phyloP scores from a whole-genome alignment of 2,329 filamentous ascomycete species.

The Microsporum canis region DNA sequence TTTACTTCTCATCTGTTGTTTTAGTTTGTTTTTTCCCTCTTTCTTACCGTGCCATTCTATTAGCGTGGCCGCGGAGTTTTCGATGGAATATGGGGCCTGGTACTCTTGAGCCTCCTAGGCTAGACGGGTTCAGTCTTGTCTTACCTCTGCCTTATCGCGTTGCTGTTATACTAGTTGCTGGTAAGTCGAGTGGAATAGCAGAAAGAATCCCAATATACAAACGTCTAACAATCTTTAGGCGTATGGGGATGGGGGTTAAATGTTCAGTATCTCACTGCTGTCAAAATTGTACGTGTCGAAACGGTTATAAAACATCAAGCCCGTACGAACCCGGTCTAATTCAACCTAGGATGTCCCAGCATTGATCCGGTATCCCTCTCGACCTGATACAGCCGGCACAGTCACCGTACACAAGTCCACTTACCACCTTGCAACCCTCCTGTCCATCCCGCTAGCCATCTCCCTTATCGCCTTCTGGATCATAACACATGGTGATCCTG shows the following conservation, averaged over 20 bases:
- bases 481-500: conserved; percentile 58
- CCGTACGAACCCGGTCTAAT: conserved; percentile 13
- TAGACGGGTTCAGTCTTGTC: conserved; percentile 71
- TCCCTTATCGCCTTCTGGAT: conserved; percentile 77
- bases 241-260: conserved; percentile 94
- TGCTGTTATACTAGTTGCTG: conserved; percentile 71
- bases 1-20: background rate
- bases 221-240: conserved; percentile 39
- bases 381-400: conserved; percentile 53
- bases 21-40: background rate
- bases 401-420: conserved; percentile 67
- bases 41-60: background rate
- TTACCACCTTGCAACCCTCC: conserved; percentile 70
- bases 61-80: background rate
- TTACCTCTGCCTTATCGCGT: conserved; percentile 86
- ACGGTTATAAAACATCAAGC: background rate
- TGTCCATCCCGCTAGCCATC: conserved; percentile 57
- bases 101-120: conserved; percentile 23
- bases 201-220: background rate
- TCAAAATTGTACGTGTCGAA: conserved; percentile 54
- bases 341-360: conserved; percentile 58
- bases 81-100: conserved; percentile 32
- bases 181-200: conserved; percentile 37
- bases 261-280: conserved; percentile 68
- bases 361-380: conserved; percentile 74